These are phyloP conservation scores for Hamigera avellanea DNA, from an alignment of 495 filamentous ascomycete species.

Conservation along the genomic window DNA sequence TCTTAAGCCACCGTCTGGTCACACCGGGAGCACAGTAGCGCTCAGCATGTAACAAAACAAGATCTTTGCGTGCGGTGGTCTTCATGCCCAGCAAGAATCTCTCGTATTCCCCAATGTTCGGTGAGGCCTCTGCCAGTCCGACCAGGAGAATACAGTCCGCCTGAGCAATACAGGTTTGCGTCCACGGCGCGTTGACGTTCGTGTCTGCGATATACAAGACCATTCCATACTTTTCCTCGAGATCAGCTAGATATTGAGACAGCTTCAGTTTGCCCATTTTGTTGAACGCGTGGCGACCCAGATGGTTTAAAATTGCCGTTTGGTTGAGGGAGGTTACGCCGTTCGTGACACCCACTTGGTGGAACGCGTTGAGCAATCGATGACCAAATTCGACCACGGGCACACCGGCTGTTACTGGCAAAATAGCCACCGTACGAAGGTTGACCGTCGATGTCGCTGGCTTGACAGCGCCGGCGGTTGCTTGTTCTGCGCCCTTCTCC, in stretches of 20 bases:
- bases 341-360: constrained; percentile 76
- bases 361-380: constrained; percentile 73
- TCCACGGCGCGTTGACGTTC: constrained; percentile 93
- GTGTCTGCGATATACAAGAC: constrained; percentile 97
- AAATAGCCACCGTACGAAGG: constrained; percentile 79
- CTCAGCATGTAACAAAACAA: constrained; percentile 88
- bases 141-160: constrained; percentile 93
- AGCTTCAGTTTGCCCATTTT: constrained; percentile 95
- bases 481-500: constrained; percentile 51
- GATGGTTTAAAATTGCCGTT: constrained; percentile 82
- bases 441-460: constrained; percentile 81
- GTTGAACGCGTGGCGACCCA: constrained; percentile 91
- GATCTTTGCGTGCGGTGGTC: constrained; percentile 87
- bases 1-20: constrained; percentile 81
- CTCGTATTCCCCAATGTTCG: constrained; percentile 90
- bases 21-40: constrained; percentile 75
- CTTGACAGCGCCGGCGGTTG: constrained; percentile 44
- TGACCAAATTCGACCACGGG: constrained; percentile 93
- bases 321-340: constrained; percentile 91
- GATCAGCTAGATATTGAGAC: constrained; percentile 88
- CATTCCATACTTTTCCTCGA: constrained; percentile 94
- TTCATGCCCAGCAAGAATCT: constrained; percentile 93
- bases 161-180: constrained; percentile 92
- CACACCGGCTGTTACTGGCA: constrained; percentile 84
- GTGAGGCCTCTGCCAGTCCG: constrained; percentile 80